phyloP scores from a whole-genome alignment of 2,329 filamentous ascomycete species.

The Fusarium longipes region DNA sequence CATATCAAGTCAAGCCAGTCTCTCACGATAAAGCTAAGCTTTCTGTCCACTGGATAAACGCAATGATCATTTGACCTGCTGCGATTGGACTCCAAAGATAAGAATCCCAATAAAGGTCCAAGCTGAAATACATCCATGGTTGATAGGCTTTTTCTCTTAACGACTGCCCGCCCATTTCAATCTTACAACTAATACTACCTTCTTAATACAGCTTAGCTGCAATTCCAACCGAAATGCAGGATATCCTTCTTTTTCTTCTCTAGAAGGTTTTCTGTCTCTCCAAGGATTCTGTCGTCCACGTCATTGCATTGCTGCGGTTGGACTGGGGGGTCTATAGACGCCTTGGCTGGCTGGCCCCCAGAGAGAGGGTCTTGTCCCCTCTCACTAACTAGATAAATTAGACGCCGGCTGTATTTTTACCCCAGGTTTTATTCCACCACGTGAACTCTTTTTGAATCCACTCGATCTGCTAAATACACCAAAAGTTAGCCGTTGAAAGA shows the following conservation, averaged over 20 bases:
- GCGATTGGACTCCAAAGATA: neutral
- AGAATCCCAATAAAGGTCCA: neutral
- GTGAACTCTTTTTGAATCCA: neutral
- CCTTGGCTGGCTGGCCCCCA: neutral
- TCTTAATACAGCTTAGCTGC: neutral
- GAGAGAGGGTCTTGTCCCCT: too few species aligned
- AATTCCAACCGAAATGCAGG: neutral
- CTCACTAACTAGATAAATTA: neutral
- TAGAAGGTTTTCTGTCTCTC: neutral
- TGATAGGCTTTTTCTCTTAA: neutral
- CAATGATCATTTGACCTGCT: neutral
- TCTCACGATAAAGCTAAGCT: constrained; percentile 8
- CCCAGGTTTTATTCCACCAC: neutral
- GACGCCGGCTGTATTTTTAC: neutral
- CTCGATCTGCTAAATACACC: neutral
- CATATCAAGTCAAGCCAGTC: neutral
- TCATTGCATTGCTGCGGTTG: neutral
- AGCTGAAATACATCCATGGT: neutral
- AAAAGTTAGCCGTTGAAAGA: neutral
- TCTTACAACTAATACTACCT: neutral
- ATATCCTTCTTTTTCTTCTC: constrained; percentile 5
- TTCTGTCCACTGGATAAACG: neutral
- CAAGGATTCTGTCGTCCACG: neutral
- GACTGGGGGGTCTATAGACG: neutral
- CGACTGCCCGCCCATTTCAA: neutral